phyloP scores from a whole-genome alignment of 1,139 yeast species.

The Citeromyces siamensis region DNA sequence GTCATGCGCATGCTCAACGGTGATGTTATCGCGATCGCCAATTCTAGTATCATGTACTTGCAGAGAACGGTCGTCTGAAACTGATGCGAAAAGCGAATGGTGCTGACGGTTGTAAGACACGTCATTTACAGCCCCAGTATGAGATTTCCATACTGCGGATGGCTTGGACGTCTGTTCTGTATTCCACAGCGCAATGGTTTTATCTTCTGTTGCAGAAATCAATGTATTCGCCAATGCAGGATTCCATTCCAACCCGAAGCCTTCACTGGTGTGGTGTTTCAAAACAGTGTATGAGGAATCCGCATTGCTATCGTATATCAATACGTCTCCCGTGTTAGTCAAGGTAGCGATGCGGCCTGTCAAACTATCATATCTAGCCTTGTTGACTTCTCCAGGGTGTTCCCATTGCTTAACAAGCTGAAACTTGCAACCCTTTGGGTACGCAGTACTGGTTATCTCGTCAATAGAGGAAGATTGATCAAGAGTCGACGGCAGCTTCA shows the following conservation, averaged over 20 bases:
- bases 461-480: constrained; percentile 21
- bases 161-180: constrained; percentile 27
- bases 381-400: constrained; percentile 43
- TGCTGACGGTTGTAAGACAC: constrained; percentile 37
- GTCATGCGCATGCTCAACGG: constrained; percentile 27
- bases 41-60: constrained; percentile 56
- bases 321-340: constrained; percentile 36
- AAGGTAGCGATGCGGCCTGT: constrained; percentile 33
- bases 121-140: constrained; percentile 41
- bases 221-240: constrained; percentile 23
- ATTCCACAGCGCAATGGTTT: constrained; percentile 64
- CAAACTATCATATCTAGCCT: constrained; percentile 25
- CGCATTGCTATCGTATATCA: constrained; percentile 23
- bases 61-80: constrained; percentile 58
- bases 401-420: constrained; percentile 30
- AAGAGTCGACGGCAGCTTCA: constrained; percentile 38
- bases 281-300: constrained; percentile 21
- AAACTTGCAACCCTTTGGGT: constrained; percentile 20
- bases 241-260: constrained; percentile 64
- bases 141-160: constrained; percentile 28
- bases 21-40: constrained; percentile 25
- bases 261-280: constrained; percentile 52
- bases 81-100: constrained; percentile 50
- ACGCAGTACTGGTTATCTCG: constrained; percentile 12
- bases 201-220: constrained; percentile 58